These are phyloP conservation scores for Mitragyna speciosa DNA, from an alignment of 257 asterid genomes.

Conservation along the genomic window DNA sequence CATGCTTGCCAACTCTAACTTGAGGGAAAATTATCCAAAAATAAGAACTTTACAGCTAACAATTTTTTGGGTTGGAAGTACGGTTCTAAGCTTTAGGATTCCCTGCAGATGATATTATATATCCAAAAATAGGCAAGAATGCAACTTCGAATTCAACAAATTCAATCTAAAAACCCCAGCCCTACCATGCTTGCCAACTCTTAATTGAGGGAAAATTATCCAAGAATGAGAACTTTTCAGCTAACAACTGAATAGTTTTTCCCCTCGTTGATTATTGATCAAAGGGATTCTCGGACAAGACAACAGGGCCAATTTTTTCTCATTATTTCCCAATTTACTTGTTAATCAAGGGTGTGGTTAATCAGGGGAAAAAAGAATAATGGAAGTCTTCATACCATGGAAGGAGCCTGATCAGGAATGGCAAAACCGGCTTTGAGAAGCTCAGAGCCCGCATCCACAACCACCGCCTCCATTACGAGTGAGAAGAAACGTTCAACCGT, in stretches of 20 bases:
- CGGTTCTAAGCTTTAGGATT: not conserved
- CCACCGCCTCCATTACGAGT: slow-evolving; percentile 79
- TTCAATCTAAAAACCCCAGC: no score
- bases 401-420: slow-evolving; percentile 91
- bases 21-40: not conserved
- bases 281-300: not conserved
- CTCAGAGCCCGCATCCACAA: slow-evolving; percentile 81
- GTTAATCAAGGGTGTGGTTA: no score
- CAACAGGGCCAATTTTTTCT: not conserved
- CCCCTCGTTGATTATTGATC: not conserved
- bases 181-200: not conserved
- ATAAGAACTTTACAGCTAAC: not conserved
- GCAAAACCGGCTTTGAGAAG: slow-evolving; percentile 91
- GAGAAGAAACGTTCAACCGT: not conserved
- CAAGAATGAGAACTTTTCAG: slow-evolving; percentile 4
- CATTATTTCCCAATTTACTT: not conserved
- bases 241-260: not conserved
- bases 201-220: not conserved
- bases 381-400: slow-evolving; percentile 49
- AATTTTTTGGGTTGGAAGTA: not conserved
- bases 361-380: not conserved
- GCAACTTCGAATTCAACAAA: no score
- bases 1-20: not conserved
- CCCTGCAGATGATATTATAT: not conserved
- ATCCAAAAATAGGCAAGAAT: slow-evolving; percentile 5